These are phyloP conservation scores for Sporothrix globosa DNA, from an alignment of 2,329 filamentous ascomycete species.

Conservation along the genomic window DNA sequence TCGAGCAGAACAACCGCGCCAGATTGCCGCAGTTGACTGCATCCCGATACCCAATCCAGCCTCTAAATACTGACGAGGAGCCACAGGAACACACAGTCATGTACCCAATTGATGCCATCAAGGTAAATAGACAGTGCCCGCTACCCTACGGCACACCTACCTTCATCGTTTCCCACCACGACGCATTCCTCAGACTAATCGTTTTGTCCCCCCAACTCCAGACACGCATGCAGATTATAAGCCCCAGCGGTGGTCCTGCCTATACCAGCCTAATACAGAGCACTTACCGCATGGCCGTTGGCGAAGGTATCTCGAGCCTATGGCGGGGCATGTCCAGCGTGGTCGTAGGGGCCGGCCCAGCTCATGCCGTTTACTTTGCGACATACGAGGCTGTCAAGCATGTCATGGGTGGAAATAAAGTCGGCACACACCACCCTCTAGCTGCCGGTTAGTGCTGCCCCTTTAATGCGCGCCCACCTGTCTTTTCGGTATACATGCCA, in stretches of 20 bases:
- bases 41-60: neutral
- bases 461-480: neutral
- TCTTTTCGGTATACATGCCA: neutral
- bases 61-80: conserved; percentile 15
- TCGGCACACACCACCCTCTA: conserved; percentile 84
- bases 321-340: conserved; percentile 98
- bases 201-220: conserved; percentile 46
- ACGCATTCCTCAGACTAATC: neutral
- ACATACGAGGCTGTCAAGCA: conserved; percentile 98
- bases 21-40: neutral
- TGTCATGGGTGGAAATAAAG: conserved; percentile 87
- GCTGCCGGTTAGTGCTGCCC: conserved; percentile 73
- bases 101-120: conserved; percentile 97
- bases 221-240: conserved; percentile 98
- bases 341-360: conserved; percentile 90
- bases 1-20: neutral
- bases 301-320: conserved; percentile 86
- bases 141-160: neutral
- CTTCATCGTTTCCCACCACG: neutral
- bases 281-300: conserved; percentile 86
- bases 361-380: conserved; percentile 96
- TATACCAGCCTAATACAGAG: conserved; percentile 92
- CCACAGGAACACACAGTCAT: conserved; percentile 93
- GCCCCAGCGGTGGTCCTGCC: conserved; percentile 75
- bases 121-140: conserved; percentile 60